These are phyloP conservation scores for Crithidia expoeki DNA, from an alignment of 208 protist genomes.

Conservation along the genomic window DNA sequence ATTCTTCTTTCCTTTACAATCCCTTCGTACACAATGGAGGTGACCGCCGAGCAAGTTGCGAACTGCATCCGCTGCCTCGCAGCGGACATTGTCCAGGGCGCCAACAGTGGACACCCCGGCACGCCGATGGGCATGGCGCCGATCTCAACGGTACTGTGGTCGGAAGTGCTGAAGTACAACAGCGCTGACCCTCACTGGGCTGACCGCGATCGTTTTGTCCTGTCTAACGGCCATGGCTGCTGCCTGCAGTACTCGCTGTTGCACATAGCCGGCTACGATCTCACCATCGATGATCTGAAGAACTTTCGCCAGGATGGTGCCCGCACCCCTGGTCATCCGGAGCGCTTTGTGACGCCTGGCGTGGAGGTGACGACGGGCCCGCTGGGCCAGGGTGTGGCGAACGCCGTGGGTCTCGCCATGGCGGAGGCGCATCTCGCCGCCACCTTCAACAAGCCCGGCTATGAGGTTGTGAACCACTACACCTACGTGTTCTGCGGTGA, in stretches of 20 bases:
- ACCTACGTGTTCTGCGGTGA: constrained; percentile 99
- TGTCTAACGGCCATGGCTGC: constrained; percentile 99
- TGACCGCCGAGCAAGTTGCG: constrained; percentile 51
- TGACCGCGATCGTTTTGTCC: constrained; percentile 99
- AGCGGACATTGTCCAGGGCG: constrained; percentile 93
- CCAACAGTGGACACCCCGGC: constrained; percentile 96
- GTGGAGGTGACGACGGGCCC: constrained; percentile 99
- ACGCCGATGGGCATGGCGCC: constrained; percentile 96
- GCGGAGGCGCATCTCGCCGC: constrained; percentile 93
- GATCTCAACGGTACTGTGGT: constrained; percentile 95
- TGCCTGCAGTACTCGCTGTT: constrained; percentile 98
- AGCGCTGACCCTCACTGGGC: constrained; percentile 93
- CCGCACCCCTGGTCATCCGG: constrained; percentile 99
- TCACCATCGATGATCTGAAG: constrained; percentile 98
- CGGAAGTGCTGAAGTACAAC: constrained; percentile 95
- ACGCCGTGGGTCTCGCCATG: constrained; percentile 98
- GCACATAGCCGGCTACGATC: constrained; percentile 96
- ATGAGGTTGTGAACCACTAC: constrained; percentile 95
- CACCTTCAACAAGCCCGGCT: constrained; percentile 96
- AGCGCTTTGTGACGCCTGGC: constrained; percentile 91
- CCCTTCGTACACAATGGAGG: constrained; percentile 31
- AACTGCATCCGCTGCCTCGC: constrained; percentile 91
- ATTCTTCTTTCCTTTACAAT: no score
- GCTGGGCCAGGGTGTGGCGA: constrained; percentile 98
- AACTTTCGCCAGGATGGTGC: constrained; percentile 94